Percentiles rank a stretch among this genome's conserved stretches.
Conservation (phyloP, 78 protist species). For the Isochrysis galbana region DNA sequence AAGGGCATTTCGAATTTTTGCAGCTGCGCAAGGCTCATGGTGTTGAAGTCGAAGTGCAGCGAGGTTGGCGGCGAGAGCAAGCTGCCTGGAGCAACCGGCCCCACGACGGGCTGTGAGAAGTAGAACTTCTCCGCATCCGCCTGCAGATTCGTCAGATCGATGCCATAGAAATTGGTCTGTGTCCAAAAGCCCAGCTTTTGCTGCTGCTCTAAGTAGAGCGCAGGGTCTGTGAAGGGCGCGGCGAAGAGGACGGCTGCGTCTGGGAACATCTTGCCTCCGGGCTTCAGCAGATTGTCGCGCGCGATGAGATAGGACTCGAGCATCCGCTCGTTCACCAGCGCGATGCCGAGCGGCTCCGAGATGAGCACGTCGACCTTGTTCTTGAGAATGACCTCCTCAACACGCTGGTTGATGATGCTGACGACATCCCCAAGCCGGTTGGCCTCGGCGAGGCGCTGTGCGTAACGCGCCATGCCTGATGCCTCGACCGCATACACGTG, state of each 20-base stretch:
- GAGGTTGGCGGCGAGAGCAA: not conserved
- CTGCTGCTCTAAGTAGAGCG: conserved; percentile 33
- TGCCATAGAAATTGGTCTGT: conserved; percentile 31
- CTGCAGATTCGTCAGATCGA: conserved; percentile 28
- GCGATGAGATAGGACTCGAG: not conserved
- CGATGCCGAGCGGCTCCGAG: conserved; percentile 79
- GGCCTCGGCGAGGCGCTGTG: conserved; percentile 50
- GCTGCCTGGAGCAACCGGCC: not conserved
- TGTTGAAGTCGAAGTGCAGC: not conserved
- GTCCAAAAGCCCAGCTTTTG: conserved; percentile 33
- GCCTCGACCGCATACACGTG: conserved; percentile 81
- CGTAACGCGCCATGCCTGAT: conserved; percentile 65
- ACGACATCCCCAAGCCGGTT: conserved; percentile 49
- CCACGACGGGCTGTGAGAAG: conserved; percentile 56
- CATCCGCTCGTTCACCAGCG: conserved; percentile 63
- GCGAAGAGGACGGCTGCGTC: not conserved
- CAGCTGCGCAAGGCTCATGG: not conserved
- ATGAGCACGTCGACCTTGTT: conserved; percentile 72
- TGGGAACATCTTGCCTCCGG: conserved; percentile 73
- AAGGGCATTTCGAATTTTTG: not conserved
- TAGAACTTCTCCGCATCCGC: not conserved
- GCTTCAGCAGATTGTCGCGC: not conserved
- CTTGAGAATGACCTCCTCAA: conserved; percentile 33
- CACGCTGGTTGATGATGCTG: not conserved
- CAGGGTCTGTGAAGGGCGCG: conserved; percentile 66